phyloP scores from a whole-genome alignment of 306 rosid species.

The Cercis canadensis region DNA sequence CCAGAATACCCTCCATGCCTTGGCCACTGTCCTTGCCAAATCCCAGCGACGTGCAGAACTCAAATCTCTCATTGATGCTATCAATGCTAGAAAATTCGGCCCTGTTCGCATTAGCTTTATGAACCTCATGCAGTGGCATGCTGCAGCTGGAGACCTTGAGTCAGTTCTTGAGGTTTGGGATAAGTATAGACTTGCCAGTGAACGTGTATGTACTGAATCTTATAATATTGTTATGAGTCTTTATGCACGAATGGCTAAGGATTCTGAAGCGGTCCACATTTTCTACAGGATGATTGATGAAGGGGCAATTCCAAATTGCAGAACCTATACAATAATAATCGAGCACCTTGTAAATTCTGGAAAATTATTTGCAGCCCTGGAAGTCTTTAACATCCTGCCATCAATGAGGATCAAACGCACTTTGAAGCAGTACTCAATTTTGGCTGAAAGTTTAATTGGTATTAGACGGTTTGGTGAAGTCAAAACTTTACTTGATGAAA shows the following conservation, averaged over 20 bases:
- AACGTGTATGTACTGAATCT: constrained; percentile 64
- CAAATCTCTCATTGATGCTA: constrained; percentile 54
- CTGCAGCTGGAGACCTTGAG: constrained; percentile 63
- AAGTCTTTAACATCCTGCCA: constrained; percentile 63
- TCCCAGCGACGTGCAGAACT: constrained; percentile 52
- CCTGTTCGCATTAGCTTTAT: constrained; percentile 57
- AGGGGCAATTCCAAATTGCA: constrained; percentile 72
- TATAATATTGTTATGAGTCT: constrained; percentile 72
- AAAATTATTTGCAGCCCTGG: constrained; percentile 56
- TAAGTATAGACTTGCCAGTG: constrained; percentile 46
- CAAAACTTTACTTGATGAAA: constrained; percentile 59
- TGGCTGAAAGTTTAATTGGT: constrained; percentile 56
- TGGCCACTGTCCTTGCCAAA: constrained; percentile 78
- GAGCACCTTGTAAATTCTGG: constrained; percentile 72
- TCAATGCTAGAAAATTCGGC: constrained; percentile 51
- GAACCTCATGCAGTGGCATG: constrained; percentile 76
- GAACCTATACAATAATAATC: constrained; percentile 70
- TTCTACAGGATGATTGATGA: constrained; percentile 65
- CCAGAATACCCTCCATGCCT: constrained; percentile 67
- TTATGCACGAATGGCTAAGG: constrained; percentile 58
- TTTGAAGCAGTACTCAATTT: constrained; percentile 55
- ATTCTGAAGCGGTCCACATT: constrained; percentile 55
- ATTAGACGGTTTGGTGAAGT: constrained; percentile 57
- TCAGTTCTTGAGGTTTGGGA: constrained; percentile 64
- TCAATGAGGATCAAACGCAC: constrained; percentile 75